Conservation (phyloP, 139 green algal genomes). For the Coccomyxa sp. region DNA sequence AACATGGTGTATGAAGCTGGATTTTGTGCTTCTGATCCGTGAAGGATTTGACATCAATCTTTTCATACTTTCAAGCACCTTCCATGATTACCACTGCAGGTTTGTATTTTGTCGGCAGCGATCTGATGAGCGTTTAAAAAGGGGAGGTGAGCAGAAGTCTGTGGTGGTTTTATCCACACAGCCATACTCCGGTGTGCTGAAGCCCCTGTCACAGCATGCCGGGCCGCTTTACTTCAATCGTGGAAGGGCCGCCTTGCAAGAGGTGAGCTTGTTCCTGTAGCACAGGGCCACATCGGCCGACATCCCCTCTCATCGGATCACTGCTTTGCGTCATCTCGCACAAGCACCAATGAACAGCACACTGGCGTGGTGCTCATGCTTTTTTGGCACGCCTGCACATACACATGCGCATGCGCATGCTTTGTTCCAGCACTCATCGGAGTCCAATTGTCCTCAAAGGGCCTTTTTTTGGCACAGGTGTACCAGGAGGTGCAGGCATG, state of each 20-base stretch:
- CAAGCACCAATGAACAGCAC: too few relatives aligned
- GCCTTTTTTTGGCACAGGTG: constrained; percentile 23
- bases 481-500: constrained; percentile 36
- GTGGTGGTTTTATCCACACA: constrained; percentile 67
- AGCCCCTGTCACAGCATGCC: constrained; percentile 49
- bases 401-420: too few relatives aligned
- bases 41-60: background rate
- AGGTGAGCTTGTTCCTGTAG: constrained; percentile 18
- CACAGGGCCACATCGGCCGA: background rate
- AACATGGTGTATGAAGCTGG: background rate
- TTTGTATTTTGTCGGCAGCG: constrained; percentile 93
- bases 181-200: constrained; percentile 53
- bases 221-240: constrained; percentile 60
- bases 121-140: constrained; percentile 71
- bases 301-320: too few relatives aligned
- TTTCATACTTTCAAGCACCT: background rate
- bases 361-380: too few relatives aligned
- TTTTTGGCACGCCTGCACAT: too few relatives aligned
- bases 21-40: background rate
- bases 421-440: too few relatives aligned
- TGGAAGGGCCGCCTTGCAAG: constrained; percentile 42
- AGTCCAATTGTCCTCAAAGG: too few relatives aligned
- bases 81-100: constrained; percentile 7
- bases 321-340: too few relatives aligned
- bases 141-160: constrained; percentile 80